These are phyloP conservation scores for Solanum clarkiae DNA, from an alignment of 257 asterid genomes.

Conservation along the genomic window DNA sequence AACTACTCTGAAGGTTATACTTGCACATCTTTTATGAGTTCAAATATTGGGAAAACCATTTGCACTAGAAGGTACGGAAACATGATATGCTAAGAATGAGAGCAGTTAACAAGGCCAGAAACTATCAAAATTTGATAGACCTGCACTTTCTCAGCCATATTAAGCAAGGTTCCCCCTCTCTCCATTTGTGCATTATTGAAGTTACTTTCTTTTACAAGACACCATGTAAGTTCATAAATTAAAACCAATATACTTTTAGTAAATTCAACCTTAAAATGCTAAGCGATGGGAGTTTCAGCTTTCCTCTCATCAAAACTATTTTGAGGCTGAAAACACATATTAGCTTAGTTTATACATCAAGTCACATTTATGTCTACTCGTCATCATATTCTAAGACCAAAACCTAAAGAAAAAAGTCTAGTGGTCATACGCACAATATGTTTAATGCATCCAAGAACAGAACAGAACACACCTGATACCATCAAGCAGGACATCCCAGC, in stretches of 20 bases:
- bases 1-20: background rate
- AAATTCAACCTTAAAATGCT: background rate
- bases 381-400: background rate
- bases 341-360: background rate
- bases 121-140: no score
- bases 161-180: background rate
- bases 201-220: background rate
- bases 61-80: background rate
- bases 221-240: background rate
- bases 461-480: constrained; percentile 61
- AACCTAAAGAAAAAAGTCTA: background rate
- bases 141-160: background rate
- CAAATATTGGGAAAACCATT: background rate
- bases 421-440: background rate
- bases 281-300: background rate
- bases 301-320: background rate
- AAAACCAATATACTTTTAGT: background rate
- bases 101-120: background rate
- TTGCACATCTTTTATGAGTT: background rate
- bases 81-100: background rate
- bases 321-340: background rate
- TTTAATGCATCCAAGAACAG: background rate
- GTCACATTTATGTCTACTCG: background rate
- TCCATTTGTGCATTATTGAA: background rate
- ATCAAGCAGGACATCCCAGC: constrained; percentile 70